Percentiles rank a stretch among this genome's conserved stretches.
Evolutionary conservation across 352 stramenopile species (phyloP).

Genomic region (Phytopythium vexans): DNA sequence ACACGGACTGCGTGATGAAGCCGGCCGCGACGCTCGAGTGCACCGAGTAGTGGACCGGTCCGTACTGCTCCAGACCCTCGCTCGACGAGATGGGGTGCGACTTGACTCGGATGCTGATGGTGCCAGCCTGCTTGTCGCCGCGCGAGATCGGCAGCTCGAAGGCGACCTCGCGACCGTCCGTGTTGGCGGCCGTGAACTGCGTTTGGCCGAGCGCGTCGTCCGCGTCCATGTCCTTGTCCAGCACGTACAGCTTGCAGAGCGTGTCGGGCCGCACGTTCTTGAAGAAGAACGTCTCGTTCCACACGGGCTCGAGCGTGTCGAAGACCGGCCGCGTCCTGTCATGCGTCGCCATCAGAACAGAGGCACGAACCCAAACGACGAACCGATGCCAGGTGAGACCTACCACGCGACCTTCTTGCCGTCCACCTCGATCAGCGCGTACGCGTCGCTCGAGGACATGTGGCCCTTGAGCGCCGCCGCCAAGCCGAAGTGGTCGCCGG

Average conservation of each 20-base stretch:
- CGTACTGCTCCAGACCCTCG: slow-evolving; percentile 15
- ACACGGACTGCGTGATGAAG: slow-evolving; percentile 18
- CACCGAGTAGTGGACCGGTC: slow-evolving; percentile 29
- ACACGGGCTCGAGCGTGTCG: slow-evolving; percentile 20
- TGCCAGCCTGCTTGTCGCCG: slow-evolving; percentile 18
- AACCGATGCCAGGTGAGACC: not conserved
- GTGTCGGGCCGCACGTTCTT: slow-evolving; percentile 25
- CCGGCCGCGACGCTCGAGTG: slow-evolving; percentile 21
- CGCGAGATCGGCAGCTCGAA: slow-evolving; percentile 27
- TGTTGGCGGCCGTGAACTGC: slow-evolving; percentile 26
- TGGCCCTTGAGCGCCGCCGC: slow-evolving; percentile 23
- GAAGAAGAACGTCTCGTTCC: slow-evolving; percentile 38
- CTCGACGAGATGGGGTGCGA: slow-evolving; percentile 7
- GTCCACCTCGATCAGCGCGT: slow-evolving; percentile 30
- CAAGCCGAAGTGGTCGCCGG: slow-evolving; percentile 29
- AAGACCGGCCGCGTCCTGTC: slow-evolving; percentile 22
- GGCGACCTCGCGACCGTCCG: slow-evolving; percentile 16
- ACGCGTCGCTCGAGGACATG: slow-evolving; percentile 30
- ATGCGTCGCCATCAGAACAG: not conserved
- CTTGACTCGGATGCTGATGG: slow-evolving; percentile 32
- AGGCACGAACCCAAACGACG: too few relatives aligned
- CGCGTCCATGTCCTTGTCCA: slow-evolving; percentile 29
- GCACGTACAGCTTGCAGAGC: slow-evolving; percentile 25
- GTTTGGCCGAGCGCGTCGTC: slow-evolving; percentile 32
- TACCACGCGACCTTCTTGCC: slow-evolving; percentile 26